Base-by-base conservation (phyloP, 345 rosid species). In the Salix viminalis region DNA sequence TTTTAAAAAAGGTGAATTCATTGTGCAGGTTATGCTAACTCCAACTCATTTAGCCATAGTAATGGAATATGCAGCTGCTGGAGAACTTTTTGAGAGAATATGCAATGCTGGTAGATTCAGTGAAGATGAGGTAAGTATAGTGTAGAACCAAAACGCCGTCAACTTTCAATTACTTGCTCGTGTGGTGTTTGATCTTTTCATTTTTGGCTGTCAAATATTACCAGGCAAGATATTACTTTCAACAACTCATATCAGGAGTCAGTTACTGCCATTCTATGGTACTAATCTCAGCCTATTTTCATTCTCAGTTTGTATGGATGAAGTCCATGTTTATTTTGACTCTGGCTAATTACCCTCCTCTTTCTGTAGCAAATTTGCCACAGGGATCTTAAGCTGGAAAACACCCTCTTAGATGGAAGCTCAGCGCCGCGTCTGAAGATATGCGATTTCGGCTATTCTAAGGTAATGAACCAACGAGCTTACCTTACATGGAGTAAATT, bases 221-320 rank as follows among this genome's bases (percentile, higher is more conserved):
- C 2, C 73, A 79, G 81, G 81, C 81, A 60, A 56, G 73, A 73
- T 79, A 32, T 68, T 79, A 67, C 81, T 79, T 79, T 42, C 81
- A 67, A 46, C 81, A 79, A 60, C 81, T 79, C 61, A 73, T 73
- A 67, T 79, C 77, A 42, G 81, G 81, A 58, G 81, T 79, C 54
- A 73, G 81, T 44, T 67, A 79, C 69, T 79, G 81, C 77, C 81
- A 79, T 67, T 79, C 81, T 18, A 79, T 73, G 81, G 81, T 79
- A 73, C 60, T 30, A 42, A 11, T 78, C 39, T 67, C 39, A 4
- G 10, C 54, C 37, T 2, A 65, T 44, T 48, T 46, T 14, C 28
- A 21, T 9, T 50, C 2, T 30, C 8, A 6, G 39, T 21, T 44
- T 12, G n/a, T 18, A 10, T 8, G 24, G 26, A 19, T 48, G 26